Conservation (phyloP, 2,329 filamentous ascomycete species). For the Diaporthe amygdali region DNA sequence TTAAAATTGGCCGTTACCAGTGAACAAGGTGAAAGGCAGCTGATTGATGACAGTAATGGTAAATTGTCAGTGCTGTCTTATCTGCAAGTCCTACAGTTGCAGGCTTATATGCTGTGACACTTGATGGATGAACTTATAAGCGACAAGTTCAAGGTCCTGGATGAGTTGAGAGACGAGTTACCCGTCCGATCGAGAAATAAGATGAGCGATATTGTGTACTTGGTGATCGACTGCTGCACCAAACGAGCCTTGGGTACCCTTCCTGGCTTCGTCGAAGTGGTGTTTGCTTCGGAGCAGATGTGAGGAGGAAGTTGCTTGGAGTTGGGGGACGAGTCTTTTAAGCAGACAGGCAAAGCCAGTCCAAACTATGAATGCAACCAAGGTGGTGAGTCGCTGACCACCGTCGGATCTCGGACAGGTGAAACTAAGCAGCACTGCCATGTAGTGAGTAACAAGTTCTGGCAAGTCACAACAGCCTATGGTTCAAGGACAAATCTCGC, state of each 20-base stretch:
- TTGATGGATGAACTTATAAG: neutral
- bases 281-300: neutral
- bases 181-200: neutral
- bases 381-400: neutral
- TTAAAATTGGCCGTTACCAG: neutral
- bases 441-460: neutral
- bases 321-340: neutral
- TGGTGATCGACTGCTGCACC: neutral
- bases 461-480: neutral
- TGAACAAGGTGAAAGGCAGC: no score
- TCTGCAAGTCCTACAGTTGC: neutral
- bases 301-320: neutral
- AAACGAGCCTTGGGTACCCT: no score
- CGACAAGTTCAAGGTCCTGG: neutral
- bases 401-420: neutral
- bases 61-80: neutral
- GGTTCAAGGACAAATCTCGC: neutral
- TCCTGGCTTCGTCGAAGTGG: neutral
- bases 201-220: neutral
- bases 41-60: neutral
- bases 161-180: neutral
- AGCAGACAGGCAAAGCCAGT: neutral
- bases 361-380: neutral
- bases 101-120: neutral
- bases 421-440: neutral